Base-by-base conservation (phyloP, 73 alveolate species). In the Effrenium voratum region DNA sequence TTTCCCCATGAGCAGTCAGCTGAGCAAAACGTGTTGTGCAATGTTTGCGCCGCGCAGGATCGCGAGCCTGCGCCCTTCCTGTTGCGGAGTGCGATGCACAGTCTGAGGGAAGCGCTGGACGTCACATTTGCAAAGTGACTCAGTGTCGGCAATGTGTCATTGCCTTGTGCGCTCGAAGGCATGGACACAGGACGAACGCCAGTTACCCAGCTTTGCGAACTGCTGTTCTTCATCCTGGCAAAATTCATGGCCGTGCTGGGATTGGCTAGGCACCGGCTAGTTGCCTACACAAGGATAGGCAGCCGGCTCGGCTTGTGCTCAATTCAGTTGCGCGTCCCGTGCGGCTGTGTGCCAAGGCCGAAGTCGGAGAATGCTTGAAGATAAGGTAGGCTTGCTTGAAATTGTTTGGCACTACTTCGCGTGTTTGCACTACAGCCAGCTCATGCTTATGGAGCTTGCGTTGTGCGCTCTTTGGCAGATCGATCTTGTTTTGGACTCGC, bases 11-110 rank as follows among this genome's bases (percentile, higher is more conserved):
- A 70, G 82, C 46, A 12, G 49, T 12, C 12, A 36, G 30, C 30
- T 60, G 34, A 6, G 1, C 43, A 70, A 70, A 70, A n/a, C 46
- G 49, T n/a, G 79, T n/a, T 36, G n/a, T 63, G 38, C 38, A 32
- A 12, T 22, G 30, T 8, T 13, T 1, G 45, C 19, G 30, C 93
- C 43, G 5, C n/a, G 47, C 40, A 66, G 85, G 95, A 87, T 59
- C 95, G 95, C 34, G 95, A 87, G 84, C 95, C 95, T 66, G 95
- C 95, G 41, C 95, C 95, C 34, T 87, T 87, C 95, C 95, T 63
- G 95, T 68, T 87, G 34, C 46, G 95, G 19, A 87, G 85, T 15
- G 30, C 28, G 70, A 85, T 26, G 44, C 94, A 41, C 34, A 55
- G 82, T 16, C 32, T 16, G 50, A 1, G 15, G 83, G 32, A 38